Evolutionary conservation across 192 early-diverging fungal species (phyloP), one percentile per base, ranked within the genome.

Genomic region (Umbelopsis vinacea): DNA sequence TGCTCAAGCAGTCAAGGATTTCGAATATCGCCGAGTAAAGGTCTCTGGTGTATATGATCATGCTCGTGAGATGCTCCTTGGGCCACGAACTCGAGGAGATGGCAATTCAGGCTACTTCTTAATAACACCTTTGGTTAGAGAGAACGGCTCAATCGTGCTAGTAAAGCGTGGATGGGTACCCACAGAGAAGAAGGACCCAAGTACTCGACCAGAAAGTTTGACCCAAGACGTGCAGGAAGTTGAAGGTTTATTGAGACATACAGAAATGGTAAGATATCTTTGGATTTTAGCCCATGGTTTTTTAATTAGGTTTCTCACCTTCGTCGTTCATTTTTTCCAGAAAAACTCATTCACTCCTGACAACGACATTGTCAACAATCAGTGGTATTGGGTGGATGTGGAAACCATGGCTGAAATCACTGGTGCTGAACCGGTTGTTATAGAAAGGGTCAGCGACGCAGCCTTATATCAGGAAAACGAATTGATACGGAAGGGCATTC

Each of bases 161-260:
- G 88, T 97, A 17, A 92, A 94, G 75, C 88, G 96, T 40, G 96
- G 96, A 12, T 97, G 96, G 95, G 91, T 97, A 22, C 84, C 90
- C 14, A 82, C 86, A 22, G 89, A 90, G 7, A 89, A 92, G 57
- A 82, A 83, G 24, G 87, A 89, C 15, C 87, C 83, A 29, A 70
- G 73, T 8, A 74, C 79, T 3, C 81, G 92, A 15, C 81, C 85
- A 6, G 86, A 84, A 22, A 79, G 82, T 50, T 70, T 75, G 40
- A 73, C 70, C 5, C 38, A 81, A 6, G 92, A 74, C n/a, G 77
- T 83, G 17, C 85, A 93, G 9, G 81, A 77, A 6, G 54, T 95
- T 4, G 89, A 92, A 35, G 94, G 89, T 2, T 82, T 94, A 66
- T 75, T 92, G 50, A 83, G 91, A 71, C 67, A 70, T 5, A 81